Evolutionary conservation across 306 rosid species (phyloP), one percentile per base, ranked within the genome.

Genomic region (Cicer pinnatifidum): DNA sequence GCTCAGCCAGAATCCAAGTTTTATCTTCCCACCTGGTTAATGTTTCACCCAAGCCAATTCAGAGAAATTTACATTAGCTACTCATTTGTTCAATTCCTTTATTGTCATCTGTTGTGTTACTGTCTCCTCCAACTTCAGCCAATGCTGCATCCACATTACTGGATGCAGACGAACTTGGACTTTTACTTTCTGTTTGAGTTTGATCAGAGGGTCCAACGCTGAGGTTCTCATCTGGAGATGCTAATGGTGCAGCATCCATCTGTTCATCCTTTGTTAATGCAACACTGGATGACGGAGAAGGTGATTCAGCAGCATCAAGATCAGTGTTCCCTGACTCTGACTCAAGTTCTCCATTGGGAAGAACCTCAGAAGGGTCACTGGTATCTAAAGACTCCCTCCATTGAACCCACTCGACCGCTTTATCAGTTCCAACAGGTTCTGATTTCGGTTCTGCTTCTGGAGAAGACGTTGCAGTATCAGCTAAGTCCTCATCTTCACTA

Each of bases 371-470:
- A n/a, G 89, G 87, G 79, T 88, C 90, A 66, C 77, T 85, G 7
- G 90, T 68, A 83, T 90, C 91, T 5, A 88, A 87, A 78, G 92
- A 91, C 82, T 95, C 99, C 88, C 99, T 90, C 99, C 99, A 95
- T 78, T 95, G 92, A 73, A 95, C 99, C 99, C 99, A 95, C 75
- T 95, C 97, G 0, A 96, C 87, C 10, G 97, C 96, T 78, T 95
- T 90, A 60, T 95, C 97, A 9, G 84, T 85, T 77, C 87, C 99
- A 58, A 43, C 38, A 48, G 76, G 73, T 33, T 85, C 93, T 76
- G 77, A 54, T 60, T 84, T 79, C 28, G 84, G 73, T 78, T 68
- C 91, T 15, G 83, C 82, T 70, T 88, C 88, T 2, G 91, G 88
- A 16, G 91, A 84, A 52, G 97, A 90, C 73, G 92, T 81, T 40